phyloP scores from a whole-genome alignment of 768 basidiomycete genomes.

The Trametes maxima region DNA sequence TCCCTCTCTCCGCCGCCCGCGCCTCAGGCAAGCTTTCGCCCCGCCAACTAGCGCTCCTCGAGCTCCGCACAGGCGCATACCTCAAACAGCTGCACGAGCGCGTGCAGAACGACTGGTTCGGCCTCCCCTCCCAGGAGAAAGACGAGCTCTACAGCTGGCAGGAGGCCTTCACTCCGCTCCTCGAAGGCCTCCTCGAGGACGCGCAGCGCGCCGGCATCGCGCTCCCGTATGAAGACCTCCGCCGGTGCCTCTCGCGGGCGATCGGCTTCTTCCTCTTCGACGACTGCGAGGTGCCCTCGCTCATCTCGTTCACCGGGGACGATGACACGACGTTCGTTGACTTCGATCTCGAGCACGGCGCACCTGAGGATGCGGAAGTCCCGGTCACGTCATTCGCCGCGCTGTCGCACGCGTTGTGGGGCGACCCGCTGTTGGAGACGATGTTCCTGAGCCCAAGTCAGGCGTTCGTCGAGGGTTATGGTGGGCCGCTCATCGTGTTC shows the following conservation, averaged over 20 bases:
- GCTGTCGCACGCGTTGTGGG: slow-evolving; percentile 63
- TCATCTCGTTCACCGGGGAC: slow-evolving; percentile 64
- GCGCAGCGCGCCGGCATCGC: slow-evolving; percentile 37
- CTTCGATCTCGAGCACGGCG: slow-evolving; percentile 26
- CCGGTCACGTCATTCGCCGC: slow-evolving; percentile 45
- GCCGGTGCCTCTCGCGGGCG: slow-evolving; percentile 60
- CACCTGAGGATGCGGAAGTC: slow-evolving; percentile 32
- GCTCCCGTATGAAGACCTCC: slow-evolving; percentile 32
- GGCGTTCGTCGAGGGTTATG: slow-evolving; percentile 68
- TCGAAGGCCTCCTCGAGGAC: slow-evolving; percentile 58
- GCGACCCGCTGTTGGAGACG: slow-evolving; percentile 73
- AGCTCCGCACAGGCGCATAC: slow-evolving; percentile 62
- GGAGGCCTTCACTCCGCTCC: slow-evolving; percentile 62
- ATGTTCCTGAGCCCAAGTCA: slow-evolving; percentile 56
- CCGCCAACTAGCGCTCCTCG: slow-evolving; percentile 45
- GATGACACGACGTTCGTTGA: slow-evolving; percentile 61
- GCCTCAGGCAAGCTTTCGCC: slow-evolving; percentile 39
- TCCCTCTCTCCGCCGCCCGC: slow-evolving; percentile 41
- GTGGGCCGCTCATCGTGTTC: slow-evolving; percentile 53
- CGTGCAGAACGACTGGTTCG: slow-evolving; percentile 81
- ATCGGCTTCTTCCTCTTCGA: slow-evolving; percentile 78
- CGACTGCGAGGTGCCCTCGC: slow-evolving; percentile 70
- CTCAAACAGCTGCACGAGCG: slow-evolving; percentile 63
- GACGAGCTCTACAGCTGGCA: slow-evolving; percentile 67
- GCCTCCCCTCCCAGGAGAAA: slow-evolving; percentile 43